Evolutionary conservation across 2,329 filamentous ascomycete species (phyloP), one percentile per base, ranked within the genome.

Genomic region (Mollisiaceae sp.): DNA sequence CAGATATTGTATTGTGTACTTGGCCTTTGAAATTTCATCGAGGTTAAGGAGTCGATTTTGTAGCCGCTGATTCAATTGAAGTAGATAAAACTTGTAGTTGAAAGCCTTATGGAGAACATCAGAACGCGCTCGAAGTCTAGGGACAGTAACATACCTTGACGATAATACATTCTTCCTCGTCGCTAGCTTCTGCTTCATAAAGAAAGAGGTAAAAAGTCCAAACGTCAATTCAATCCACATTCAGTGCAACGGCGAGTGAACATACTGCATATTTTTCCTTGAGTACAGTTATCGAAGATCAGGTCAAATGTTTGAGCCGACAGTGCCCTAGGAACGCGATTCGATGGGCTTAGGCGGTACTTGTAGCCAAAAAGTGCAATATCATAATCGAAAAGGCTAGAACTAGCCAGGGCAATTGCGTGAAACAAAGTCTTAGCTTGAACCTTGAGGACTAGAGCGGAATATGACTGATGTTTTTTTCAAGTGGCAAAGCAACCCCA

Each of bases 151-250:
- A 83, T 60, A 65, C 67, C 64, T 85, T 87, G 65, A 86, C 82
- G 2, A 84, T 86, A 0, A 87, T 83, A 73, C 84, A 87, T 71
- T 88, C 85, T 71, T 88, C 85, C 74, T 86, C 86, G 80, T 88
- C 88, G 35, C 85, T 86, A 6, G 88, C 85, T 77, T 83, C 83
- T 45, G 87, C 78, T 73, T 88, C 85, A 71, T 88, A 85, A 62
- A 87, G 77, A 81, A 82, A 85, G 62, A 86, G 80, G 70, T 87
- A 86, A 55, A 74, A 79, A 18, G 80, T 79, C 76, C 79, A 85
- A 2, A 87, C 79, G 72, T 87, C 83, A 63, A 87, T 79, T 4
- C 85, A 86, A 75, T 57, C 82, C 82, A 56, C 83, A 83, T 63
- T 76, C 74, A 64, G 84, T 77, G 5, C 78, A 83, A 43, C 83